Base-by-base conservation (phyloP, 768 basidiomycete species). In the Megacollybia marginata region DNA sequence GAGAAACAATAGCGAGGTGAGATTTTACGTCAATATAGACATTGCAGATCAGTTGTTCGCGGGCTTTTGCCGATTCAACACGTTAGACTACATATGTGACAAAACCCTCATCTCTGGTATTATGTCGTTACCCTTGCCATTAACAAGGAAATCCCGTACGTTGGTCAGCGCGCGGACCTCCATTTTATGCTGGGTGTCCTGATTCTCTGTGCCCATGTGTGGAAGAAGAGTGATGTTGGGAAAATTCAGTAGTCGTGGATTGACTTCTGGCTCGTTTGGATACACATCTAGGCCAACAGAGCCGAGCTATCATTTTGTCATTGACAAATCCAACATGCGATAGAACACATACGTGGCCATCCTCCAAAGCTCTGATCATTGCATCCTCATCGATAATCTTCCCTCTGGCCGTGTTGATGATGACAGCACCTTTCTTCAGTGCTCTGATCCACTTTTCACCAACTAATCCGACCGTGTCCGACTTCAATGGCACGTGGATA, bases 331-430 rank as follows among this genome's bases (percentile, higher is more conserved):
- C 53, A 33, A 15, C 28, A 49, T 16, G n/a, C 12, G 31, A 51
- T 34, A n/a, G 28, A 43, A 45, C 38, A 72, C 89, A 61, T 62
- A 93, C 92, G 65, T 95, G 90, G 10, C 91, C 91, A 56, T 85
- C 84, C 59, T 91, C 83, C 47, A 97, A 65, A 19, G 92, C 92
- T 28, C 75, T 75, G 53, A 95, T 87, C 71, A 97, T 72, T 4
- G 90, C 93, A 6, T 78, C 80, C 65, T 95, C 91, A 54, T 95
- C 88, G 33, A 96, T 76, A 20, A 95, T 81, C 59, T 87, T 93
- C 10, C 93, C 93, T n/a, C 93, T 70, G 18, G 92, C 90, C 2
- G 91, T 93, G 65, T 93, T 93, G 53, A 93, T 77, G 58, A 94
- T 76, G 48, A 91, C 75, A 2, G 81, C 75, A 5, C 88, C 87